Evolutionary conservation across 257 asterid genomes (phyloP).

Genomic region (Nicotiana undulata): DNA sequence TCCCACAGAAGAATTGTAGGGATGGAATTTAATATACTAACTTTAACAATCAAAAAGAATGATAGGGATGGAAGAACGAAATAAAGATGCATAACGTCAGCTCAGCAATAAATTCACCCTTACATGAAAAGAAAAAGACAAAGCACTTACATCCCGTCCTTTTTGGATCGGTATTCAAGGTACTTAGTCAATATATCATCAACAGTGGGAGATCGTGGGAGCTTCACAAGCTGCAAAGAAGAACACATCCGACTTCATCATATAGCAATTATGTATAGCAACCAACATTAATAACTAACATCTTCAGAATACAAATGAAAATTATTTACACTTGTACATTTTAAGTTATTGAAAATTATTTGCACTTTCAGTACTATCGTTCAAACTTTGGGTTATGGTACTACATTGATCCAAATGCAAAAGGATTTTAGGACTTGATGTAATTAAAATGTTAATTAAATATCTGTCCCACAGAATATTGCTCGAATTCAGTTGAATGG

Average conservation of each 20-base stretch:
- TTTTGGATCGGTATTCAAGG: constrained; percentile 74
- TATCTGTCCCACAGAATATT: too few relatives aligned
- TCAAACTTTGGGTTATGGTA: too few relatives aligned
- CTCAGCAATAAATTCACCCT: background rate
- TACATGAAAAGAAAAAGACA: background rate
- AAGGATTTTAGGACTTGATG: too few relatives aligned
- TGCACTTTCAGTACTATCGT: too few relatives aligned
- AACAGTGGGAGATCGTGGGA: constrained; percentile 82
- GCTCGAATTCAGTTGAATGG: too few relatives aligned
- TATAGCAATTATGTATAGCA: background rate
- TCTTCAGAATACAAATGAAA: background rate
- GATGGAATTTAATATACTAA: background rate
- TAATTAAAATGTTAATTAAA: too few relatives aligned
- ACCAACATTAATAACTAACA: background rate
- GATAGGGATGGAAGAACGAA: background rate
- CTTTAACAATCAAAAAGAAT: background rate
- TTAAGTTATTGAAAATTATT: too few relatives aligned
- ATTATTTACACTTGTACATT: too few relatives aligned
- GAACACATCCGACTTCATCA: background rate
- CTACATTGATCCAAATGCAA: too few relatives aligned
- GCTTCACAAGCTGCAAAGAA: constrained; percentile 80
- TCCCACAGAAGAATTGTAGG: background rate
- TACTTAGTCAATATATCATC: constrained; percentile 73
- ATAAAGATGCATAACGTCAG: background rate
- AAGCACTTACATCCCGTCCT: constrained; percentile 75